Evolutionary conservation across 805 yeast species (phyloP).

Genomic region (Nakazawaea ishiwadae): DNA sequence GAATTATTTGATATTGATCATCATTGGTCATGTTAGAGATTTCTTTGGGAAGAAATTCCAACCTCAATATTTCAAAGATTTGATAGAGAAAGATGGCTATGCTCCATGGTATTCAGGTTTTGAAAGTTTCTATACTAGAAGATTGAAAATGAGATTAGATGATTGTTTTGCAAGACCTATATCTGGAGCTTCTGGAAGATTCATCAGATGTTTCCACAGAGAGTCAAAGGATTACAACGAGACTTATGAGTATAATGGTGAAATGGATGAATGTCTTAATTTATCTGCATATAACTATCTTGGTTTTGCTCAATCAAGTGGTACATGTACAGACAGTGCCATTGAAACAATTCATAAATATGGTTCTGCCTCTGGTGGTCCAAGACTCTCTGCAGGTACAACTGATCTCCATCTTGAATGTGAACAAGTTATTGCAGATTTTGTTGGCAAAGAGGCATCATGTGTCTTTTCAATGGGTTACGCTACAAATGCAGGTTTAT

Average conservation of each 20-base stretch:
- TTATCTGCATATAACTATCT: slow-evolving; percentile 88
- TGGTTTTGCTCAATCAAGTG: slow-evolving; percentile 95
- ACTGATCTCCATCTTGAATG: slow-evolving; percentile 69
- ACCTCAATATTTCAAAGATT: slow-evolving; percentile 58
- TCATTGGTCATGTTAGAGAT: slow-evolving; percentile 88
- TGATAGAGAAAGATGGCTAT: slow-evolving; percentile 78
- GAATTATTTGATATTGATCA: slow-evolving; percentile 76
- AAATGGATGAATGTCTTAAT: slow-evolving; percentile 73
- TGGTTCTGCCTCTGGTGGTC: slow-evolving; percentile 78
- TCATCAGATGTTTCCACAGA: slow-evolving; percentile 76
- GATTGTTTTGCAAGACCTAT: slow-evolving; percentile 96
- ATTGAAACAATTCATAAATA: slow-evolving; percentile 55
- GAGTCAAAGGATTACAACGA: slow-evolving; percentile 59
- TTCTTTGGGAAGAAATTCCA: slow-evolving; percentile 74
- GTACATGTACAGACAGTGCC: slow-evolving; percentile 82
- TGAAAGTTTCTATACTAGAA: slow-evolving; percentile 89
- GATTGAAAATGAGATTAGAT: slow-evolving; percentile 85
- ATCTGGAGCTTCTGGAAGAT: slow-evolving; percentile 97
- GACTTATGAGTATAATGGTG: slow-evolving; percentile 71
- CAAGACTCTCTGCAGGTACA: slow-evolving; percentile 72
- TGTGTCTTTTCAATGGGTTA: slow-evolving; percentile 90
- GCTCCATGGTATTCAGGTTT: slow-evolving; percentile 96
- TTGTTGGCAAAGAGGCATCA: slow-evolving; percentile 88
- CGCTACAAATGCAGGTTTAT: slow-evolving; percentile 89
- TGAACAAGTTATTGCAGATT: slow-evolving; percentile 74